These are phyloP conservation scores for Climacium dendroides DNA, from an alignment of 225 moss, liverwort and hornwort species.

Conservation along the genomic window DNA sequence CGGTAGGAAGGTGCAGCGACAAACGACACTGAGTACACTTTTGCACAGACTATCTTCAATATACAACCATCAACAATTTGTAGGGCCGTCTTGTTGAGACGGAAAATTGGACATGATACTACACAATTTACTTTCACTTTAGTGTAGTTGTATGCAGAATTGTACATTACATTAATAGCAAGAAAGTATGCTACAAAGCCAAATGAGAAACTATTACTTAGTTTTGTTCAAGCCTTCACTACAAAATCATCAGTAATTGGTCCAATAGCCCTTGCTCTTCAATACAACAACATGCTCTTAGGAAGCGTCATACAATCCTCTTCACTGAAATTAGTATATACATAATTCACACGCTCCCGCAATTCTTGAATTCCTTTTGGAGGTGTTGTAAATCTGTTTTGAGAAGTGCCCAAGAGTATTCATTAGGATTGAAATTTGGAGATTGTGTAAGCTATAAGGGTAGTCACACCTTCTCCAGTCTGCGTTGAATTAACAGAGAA, in stretches of 20 bases:
- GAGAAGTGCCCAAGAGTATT: background rate
- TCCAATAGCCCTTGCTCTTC: background rate
- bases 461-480: too few species aligned
- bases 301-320: accelerated
- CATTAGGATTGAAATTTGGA: background rate
- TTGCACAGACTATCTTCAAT: background rate
- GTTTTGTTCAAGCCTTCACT: background rate
- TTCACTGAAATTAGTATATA: background rate
- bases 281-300: background rate
- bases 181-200: background rate
- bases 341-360: accelerated
- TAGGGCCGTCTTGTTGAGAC: background rate
- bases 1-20: background rate
- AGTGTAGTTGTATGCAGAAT: background rate
- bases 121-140: background rate
- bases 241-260: background rate
- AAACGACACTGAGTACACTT: background rate
- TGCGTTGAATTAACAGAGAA: too few species aligned
- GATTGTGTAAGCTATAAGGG: background rate
- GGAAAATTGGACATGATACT: background rate
- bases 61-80: background rate
- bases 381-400: background rate
- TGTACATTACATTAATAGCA: background rate
- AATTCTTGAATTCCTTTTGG: background rate
- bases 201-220: background rate